Percentiles rank a stretch among this genome's conserved stretches.
Conservation (phyloP, 768 basidiomycete species). For the Trametes punicea region DNA sequence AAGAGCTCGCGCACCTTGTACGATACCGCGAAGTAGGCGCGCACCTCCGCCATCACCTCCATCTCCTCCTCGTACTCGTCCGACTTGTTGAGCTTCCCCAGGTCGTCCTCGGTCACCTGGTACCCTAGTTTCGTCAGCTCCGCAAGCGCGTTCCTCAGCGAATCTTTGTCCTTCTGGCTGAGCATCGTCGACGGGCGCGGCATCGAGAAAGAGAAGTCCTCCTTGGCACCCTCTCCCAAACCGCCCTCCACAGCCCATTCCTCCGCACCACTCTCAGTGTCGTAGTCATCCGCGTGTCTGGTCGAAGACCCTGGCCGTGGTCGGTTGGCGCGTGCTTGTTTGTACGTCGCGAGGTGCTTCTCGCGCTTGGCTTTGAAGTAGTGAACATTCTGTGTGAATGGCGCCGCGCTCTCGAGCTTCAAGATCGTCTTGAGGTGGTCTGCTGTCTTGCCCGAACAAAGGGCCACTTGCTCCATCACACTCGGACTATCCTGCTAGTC, state of each 20-base stretch:
- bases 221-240: not conserved
- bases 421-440: conserved; percentile 12
- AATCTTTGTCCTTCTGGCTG: conserved; percentile 14
- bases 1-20: conserved; percentile 40
- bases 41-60: conserved; percentile 65
- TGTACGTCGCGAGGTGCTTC: conserved; percentile 34
- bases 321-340: conserved; percentile 24
- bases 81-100: conserved; percentile 46
- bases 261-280: not conserved
- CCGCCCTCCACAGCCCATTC: not conserved
- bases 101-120: conserved; percentile 35
- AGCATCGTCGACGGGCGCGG: not conserved
- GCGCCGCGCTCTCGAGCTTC: conserved; percentile 16
- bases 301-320: not conserved
- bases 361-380: conserved; percentile 28
- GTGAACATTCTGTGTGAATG: conserved; percentile 41
- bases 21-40: conserved; percentile 59
- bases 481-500: not conserved
- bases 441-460: not conserved
- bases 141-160: conserved; percentile 34
- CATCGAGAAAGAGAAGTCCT: not conserved
- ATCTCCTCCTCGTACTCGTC: conserved; percentile 56
- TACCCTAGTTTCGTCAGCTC: conserved; percentile 41
- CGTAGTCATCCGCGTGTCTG: not conserved
- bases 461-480: not conserved